phyloP scores from a whole-genome alignment of 495 filamentous ascomycete genomes.

The Penicillium goetzii region DNA sequence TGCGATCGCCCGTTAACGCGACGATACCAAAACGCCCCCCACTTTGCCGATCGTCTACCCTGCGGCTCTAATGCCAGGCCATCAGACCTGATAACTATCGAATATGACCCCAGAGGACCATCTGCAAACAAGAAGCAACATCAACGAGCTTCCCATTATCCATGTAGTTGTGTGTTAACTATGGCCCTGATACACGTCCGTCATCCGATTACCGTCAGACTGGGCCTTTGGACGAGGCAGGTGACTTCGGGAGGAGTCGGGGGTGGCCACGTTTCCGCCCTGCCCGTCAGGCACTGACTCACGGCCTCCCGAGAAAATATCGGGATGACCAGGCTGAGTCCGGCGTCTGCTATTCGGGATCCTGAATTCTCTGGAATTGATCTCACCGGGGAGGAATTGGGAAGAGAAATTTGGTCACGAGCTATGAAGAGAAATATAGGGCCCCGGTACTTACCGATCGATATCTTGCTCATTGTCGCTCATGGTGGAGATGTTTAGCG shows the following conservation, averaged over 20 bases:
- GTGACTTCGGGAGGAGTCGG: conserved; percentile 41
- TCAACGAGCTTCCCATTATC: conserved; percentile 35
- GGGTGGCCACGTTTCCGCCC: conserved; percentile 3
- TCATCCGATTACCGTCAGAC: conserved; percentile 12
- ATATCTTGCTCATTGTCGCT: conserved; percentile 10
- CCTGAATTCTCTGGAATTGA: neutral
- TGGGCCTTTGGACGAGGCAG: conserved; percentile 21
- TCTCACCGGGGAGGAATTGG: conserved; percentile 24
- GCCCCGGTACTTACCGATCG: conserved; percentile 23
- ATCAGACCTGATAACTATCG: neutral
- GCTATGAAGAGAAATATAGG: neutral
- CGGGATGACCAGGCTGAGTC: conserved; percentile 18
- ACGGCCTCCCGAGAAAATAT: conserved; percentile 35
- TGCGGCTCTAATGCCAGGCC: conserved; percentile 14
- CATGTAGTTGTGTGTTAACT: neutral
- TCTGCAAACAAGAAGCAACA: conserved; percentile 31
- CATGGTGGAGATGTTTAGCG: neutral
- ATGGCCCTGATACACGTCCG: neutral
- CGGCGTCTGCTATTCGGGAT: conserved; percentile 7
- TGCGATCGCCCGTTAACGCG: conserved; percentile 2
- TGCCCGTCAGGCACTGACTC: conserved; percentile 16
- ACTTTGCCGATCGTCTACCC: conserved; percentile 11
- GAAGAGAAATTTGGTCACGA: neutral
- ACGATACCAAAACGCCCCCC: conserved; percentile 7
- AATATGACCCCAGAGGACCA: neutral